A percentile compares a stretch with the other conserved stretches of the same genome.
Evolutionary conservation across 75 land plant species (phyloP).

Genomic region (Picea sitchensis): DNA sequence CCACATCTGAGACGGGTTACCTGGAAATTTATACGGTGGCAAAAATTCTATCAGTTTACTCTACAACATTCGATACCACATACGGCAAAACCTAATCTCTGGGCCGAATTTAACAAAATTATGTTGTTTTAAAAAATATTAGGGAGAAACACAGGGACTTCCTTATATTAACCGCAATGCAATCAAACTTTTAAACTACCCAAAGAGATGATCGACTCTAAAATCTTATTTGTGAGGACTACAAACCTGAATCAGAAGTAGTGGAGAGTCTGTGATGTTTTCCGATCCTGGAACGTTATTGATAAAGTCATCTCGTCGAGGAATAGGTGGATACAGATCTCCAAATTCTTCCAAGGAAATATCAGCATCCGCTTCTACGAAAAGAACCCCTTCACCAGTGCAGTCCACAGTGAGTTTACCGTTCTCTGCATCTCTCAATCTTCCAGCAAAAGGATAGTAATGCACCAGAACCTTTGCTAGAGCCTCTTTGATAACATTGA

Average conservation of each 20-base stretch:
- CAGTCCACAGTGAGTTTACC: conserved; percentile 36
- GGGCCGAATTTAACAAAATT: no score
- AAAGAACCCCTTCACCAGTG: conserved; percentile 59
- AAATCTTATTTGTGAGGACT: neutral
- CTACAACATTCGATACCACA: no score
- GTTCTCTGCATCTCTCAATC: neutral
- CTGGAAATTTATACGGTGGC: conserved; percentile 26
- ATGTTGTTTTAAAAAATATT: no score
- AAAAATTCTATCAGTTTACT: neutral
- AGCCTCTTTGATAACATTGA: neutral
- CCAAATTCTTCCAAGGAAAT: conserved; percentile 30
- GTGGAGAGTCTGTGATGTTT: conserved; percentile 14
- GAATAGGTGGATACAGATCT: conserved; percentile 39
- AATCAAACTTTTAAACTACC: no score
- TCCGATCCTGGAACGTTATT: conserved; percentile 27
- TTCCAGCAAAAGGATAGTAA: neutral
- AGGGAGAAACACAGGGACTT: no score
- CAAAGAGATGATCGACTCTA: no score
- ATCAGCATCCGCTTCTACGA: conserved; percentile 57
- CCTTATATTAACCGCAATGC: no score
- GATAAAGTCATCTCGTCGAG: conserved; percentile 25
- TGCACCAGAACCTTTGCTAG: neutral
- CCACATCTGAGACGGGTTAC: conserved; percentile 64
- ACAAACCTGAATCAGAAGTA: conserved; percentile 54
- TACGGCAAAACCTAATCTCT: no score